Base-by-base conservation (phyloP, 495 filamentous ascomycete species). In the Viridothelium virens region DNA sequence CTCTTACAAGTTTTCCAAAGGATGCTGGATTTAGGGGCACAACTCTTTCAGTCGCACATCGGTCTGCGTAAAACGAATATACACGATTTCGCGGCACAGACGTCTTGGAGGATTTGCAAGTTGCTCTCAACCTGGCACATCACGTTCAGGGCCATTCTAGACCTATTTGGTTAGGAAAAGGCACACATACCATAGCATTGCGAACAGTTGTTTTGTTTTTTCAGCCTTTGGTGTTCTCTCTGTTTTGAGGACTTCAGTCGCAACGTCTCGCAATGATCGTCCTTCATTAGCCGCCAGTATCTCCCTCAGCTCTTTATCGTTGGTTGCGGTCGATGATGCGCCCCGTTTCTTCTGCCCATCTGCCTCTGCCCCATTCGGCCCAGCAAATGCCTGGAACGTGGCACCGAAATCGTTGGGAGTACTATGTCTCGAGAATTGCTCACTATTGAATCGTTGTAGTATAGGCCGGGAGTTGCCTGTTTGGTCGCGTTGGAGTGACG, bases 1-100 rank as follows among this genome's bases (percentile, higher is more conserved):
- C 92, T 11, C 95, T 85, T 36, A 98, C 94, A 36, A 97, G 85
- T 74, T 98, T 98, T 39, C 94, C 94, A 78, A 98, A 98, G 5
- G 92, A 97, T 5, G 94, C 94, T 38, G 95, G 92, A 70, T 98
- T 98, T 64, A 98, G 71, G 3, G 95, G 90, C 3, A 91, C 91
- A 53, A 98, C 94, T 72, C 91, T 84, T 70, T 98, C 92, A 6
- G 87, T 95, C 34, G 89, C 91, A 75, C 94, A 98, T 67, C 89
- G 85, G 41, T 87, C 86, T 46, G 92, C 92, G 76, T 98, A 98
- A 72, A 89, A 91, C 39, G 92, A 88, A 75, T 96, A 98, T 1
- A 98, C 94, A 38, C 93, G 86, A 66, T 91, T 92, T 66, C 95
- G 84, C 12, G 94, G 91, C 0, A 97, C 94, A 14, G 95, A 91